Evolutionary conservation across 2,329 filamentous ascomycete genomes (phyloP), one percentile per base, ranked within the genome.

Genomic region (Dothistroma pini): DNA sequence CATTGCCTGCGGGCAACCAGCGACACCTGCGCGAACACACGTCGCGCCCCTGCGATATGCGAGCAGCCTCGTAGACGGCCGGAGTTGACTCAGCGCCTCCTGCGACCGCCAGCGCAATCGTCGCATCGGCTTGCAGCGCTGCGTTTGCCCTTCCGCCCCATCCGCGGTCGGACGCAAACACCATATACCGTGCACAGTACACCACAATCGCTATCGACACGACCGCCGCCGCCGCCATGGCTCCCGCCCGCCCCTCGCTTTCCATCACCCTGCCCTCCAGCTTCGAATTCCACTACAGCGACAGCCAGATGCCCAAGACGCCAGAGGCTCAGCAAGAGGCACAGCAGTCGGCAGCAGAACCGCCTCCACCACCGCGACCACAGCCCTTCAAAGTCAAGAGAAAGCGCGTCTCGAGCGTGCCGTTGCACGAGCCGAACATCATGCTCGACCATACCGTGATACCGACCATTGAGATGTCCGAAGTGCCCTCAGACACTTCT

Each of bases 201-300:
- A 19, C 49, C 19, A 38, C 29, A 35, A 55, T 55, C 54, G 54
- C 25, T 21, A 19, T 56, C 54, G 54, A 14, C 25, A 29, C 25
- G 3, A 6, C 25, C 25, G 25, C 41, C n/a, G 41, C 41, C 48
- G 55, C 59, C 63, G 67, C 59, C 60, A 74, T 73, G 71, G 63
- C 70, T 25, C 75, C 77, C 31, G 70, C 74, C 31, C 78, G 78
- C 60, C 78, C 79, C 53, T 73, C 80, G 58, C 70, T 81, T 31
- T 81, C 79, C 55, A 80, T 80, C 63, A 80, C 79, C 29, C 75
- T 83, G 41, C 81, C 81, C 29, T 74, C 78, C 58, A 80, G 77
- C 72, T 79, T 80, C 74, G 78, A 76, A 67, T 81, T 81, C 68
- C 77, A 80, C 70, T 80, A 57, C 49, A 44, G 78, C 71, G 74